Conservation (phyloP, 768 basidiomycete species). For the Daedaleopsis nitida region DNA sequence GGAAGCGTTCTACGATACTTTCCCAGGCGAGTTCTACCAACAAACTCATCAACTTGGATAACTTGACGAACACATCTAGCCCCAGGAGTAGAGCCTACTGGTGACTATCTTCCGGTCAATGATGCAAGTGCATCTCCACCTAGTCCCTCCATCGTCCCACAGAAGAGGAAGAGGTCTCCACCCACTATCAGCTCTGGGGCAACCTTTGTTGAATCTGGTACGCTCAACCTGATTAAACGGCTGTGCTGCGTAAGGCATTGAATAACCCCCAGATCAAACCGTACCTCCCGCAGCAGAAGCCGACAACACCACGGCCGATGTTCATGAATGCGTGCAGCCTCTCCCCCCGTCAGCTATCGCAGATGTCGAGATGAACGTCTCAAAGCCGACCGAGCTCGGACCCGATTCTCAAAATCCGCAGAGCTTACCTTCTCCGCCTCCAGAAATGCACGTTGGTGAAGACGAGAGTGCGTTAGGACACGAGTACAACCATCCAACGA, state of each 20-base stretch:
- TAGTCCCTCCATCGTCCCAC: background rate
- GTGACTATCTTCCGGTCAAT: background rate
- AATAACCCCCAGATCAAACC: background rate
- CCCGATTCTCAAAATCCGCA: conserved; percentile 11
- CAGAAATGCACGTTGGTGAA: background rate
- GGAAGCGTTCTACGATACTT: conserved; percentile 3
- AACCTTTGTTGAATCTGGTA: too few relatives aligned
- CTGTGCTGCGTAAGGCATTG: too few relatives aligned
- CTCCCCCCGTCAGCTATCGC: background rate
- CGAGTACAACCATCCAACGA: background rate
- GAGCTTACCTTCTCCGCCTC: conserved; percentile 12
- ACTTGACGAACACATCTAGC: background rate
- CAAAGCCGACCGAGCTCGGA: background rate
- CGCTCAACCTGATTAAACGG: too few relatives aligned
- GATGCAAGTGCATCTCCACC: background rate
- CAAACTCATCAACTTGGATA: too few relatives aligned
- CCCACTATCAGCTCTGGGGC: background rate
- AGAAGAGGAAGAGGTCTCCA: background rate
- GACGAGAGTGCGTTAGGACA: background rate
- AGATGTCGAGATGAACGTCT: background rate
- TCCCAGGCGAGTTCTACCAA: background rate
- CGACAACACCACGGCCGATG: background rate
- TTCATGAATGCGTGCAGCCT: background rate
- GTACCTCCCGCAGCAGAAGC: background rate
- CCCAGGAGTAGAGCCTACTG: background rate